phyloP scores from a whole-genome alignment of 345 rosid genomes.

The Salix udensis region DNA sequence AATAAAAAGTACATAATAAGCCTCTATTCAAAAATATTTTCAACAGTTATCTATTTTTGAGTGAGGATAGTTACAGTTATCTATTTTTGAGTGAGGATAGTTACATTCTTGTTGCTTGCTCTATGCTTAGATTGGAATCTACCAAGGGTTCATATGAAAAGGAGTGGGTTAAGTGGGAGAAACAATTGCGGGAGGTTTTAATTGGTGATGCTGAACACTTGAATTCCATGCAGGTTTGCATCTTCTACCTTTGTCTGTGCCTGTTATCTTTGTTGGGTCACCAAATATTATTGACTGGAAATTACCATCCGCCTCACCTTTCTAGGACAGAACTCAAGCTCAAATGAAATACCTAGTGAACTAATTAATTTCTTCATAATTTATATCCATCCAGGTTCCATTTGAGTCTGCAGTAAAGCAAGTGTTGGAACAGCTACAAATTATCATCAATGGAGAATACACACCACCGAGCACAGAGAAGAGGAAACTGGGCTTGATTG shows the following conservation, averaged over 20 bases:
- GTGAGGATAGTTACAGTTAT: too few species aligned
- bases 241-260: neutral
- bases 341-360: neutral
- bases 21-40: too few species aligned
- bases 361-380: neutral
- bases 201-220: conserved; percentile 52
- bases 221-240: conserved; percentile 63
- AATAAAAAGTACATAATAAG: too few species aligned
- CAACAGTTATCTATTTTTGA: too few species aligned
- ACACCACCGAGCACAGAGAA: conserved; percentile 54
- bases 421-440: conserved; percentile 66
- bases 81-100: too few species aligned
- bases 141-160: conserved; percentile 64
- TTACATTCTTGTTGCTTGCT: neutral
- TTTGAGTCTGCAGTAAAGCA: conserved; percentile 68
- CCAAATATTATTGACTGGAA: too few species aligned
- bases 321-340: neutral
- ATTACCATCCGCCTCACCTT: neutral
- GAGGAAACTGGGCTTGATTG: conserved; percentile 61
- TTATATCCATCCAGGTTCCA: conserved; percentile 49
- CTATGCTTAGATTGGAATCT: conserved; percentile 59
- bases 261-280: neutral
- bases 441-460: conserved; percentile 66
- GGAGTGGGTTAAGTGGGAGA: conserved; percentile 92
- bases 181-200: conserved; percentile 50